Base-by-base conservation (phyloP, 805 yeast genomes). In the Blastobotrys terrestris region DNA sequence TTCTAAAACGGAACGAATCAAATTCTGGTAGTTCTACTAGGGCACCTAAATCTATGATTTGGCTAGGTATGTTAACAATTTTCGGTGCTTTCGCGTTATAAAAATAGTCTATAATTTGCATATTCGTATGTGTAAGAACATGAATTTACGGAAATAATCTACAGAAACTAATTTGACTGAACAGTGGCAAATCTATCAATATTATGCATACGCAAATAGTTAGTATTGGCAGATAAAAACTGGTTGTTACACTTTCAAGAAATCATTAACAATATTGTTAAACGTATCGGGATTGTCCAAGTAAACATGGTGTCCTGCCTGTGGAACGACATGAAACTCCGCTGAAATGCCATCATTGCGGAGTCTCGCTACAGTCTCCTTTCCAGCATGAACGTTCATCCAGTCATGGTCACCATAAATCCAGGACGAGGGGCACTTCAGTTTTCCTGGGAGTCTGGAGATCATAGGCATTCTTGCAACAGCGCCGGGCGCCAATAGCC, bases 401-500 rank as follows among this genome's bases (percentile, higher is more conserved):
- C 91, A 85, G 62, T 81, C 87, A 19, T 73, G 67, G 55, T 81
- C 84, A 1, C 99, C 99, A 61, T 91, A 92, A 59, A 85, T 71
- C 97, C 97, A 94, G 8, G 77, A 66, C 39, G 87, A 72, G 40
- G 87, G 83, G 62, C 87, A 80, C 14, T 74, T 68, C 14, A 75
- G 67, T 16, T 75, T 68, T 13, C 67, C 60, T 16, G 76, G 69
- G 8, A 85, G 72, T 21, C 85, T 66, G 45, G 72, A 68, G 2
- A 67, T 62, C 50, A 94, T 69, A 0, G 98, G 95, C 59, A 76
- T 70, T 55, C 97, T 74, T 0, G 97, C 95, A 42, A 81, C 79
- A 0, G 96, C 98, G 3, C 98, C 99, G 2, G 96, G 95, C 0
- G 87, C 90, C 26, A 92, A 71, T 13, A 89, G 72, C 60, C 85